Percentiles rank a stretch among this genome's conserved stretches.
Evolutionary conservation across 306 rosid species (phyloP).

Genomic region (Sophora flavescens): DNA sequence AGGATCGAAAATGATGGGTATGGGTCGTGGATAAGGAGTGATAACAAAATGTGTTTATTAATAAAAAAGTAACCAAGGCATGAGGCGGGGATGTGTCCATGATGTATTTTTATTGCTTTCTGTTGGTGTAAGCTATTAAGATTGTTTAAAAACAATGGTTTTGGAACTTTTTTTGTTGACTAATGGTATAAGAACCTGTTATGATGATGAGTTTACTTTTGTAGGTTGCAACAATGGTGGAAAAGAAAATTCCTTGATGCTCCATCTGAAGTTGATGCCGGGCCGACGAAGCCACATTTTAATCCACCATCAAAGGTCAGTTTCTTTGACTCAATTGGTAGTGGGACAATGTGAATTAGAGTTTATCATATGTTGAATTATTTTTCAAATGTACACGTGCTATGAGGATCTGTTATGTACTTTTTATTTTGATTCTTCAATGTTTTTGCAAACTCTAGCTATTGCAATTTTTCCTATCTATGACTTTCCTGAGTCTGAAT

Average conservation of each 20-base stretch:
- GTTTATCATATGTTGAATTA: constrained; percentile 8
- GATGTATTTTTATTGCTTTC: too few relatives aligned
- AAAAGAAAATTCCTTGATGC: constrained; percentile 92
- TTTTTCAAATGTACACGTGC: constrained; percentile 8
- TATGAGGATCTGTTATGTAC: neutral
- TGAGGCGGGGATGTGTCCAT: neutral
- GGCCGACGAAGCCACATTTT: constrained; percentile 60
- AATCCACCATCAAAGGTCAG: constrained; percentile 16
- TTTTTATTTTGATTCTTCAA: constrained; percentile 11
- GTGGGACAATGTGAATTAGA: constrained; percentile 6
- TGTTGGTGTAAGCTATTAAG: neutral
- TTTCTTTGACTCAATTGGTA: constrained; percentile 17
- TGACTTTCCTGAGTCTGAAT: constrained; percentile 38
- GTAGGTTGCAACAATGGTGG: constrained; percentile 97
- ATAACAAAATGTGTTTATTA: constrained; percentile 53
- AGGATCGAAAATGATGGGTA: constrained; percentile 36
- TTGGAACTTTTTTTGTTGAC: neutral
- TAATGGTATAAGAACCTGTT: neutral
- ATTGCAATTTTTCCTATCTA: constrained; percentile 9
- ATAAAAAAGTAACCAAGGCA: constrained; percentile 6
- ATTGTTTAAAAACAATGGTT: constrained; percentile 13
- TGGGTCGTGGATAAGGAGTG: constrained; percentile 45
- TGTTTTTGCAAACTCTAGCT: constrained; percentile 4
- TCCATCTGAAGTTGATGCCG: constrained; percentile 95
- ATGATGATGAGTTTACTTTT: constrained; percentile 40